Base-by-base conservation (phyloP, 768 basidiomycete genomes). In the Daedaleopsis sinensis region DNA sequence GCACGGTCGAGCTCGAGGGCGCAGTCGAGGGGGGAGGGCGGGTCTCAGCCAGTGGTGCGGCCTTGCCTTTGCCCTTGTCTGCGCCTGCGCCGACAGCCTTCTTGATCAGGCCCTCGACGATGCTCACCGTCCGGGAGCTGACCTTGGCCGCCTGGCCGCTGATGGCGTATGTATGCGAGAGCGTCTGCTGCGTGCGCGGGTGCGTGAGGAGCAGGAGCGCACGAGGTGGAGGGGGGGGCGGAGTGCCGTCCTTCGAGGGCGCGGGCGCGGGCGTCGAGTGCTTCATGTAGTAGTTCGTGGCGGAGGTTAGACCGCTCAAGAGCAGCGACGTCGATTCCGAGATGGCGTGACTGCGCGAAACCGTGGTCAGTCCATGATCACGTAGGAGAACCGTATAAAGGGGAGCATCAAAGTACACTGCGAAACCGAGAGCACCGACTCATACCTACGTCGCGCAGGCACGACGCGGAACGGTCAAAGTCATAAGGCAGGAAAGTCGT, bases 91-190 rank as follows among this genome's bases (percentile, higher is more conserved):
- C 84, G 58, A 87, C 79, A 0, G 85, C 84, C 12, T 78, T 77
- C 19, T 82, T 77, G 57, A 90, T 83, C 78, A 87, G 80, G 52
- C 68, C 72, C 67, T 90, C 86, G 63, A 92, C 84, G 57, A 82
- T 70, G 2, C 74, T 76, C 38, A 90, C 77, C 0, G 90, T 91
- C 63, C 83, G 82, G 15, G 82, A 71, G 56, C 86, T 90, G 62
- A 89, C 82, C 66, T 84, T 82, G 37, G 87, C 88, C 0, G 88
- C 90, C 66, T 86, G 79, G 0, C 85, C 86, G 59, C 80, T 87
- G 57, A 88, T 76, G 11, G 84, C 79, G 66, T 92, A 90, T 2
- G 89, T 84, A 3, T 77, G 79, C 5, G 82, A 72, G 0, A 93
- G 80, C 3, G 83, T 82, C 50, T 81, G 79, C 36, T 83, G 83